Conservation (phyloP, 371 early-diverging fungal genomes). For the Actinomucor elegans region DNA sequence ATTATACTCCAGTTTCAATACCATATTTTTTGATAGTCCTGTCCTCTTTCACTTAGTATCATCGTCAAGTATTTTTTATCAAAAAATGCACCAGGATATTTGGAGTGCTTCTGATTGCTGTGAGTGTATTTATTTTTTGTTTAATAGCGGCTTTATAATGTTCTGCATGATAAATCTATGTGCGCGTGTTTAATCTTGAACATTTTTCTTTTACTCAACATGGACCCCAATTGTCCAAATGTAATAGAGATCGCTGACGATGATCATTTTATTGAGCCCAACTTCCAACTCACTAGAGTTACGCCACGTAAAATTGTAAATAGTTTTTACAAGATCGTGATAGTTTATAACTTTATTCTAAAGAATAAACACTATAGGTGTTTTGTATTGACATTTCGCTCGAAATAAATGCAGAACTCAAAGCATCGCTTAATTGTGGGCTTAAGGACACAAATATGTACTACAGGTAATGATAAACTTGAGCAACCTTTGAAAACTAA, state of each 20-base stretch:
- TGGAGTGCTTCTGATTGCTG: no score
- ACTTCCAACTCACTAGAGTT: background rate
- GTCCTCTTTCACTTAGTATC: no score
- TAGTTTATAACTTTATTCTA: background rate
- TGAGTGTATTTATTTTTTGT: no score
- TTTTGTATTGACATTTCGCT: slow-evolving; percentile 13
- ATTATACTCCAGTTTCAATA: no score
- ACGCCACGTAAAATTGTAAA: slow-evolving; percentile 2
- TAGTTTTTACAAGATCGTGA: background rate
- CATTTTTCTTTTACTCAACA: no score
- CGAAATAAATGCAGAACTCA: slow-evolving; percentile 1
- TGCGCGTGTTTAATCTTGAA: no score
- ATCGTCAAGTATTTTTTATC: no score
- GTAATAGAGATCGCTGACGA: slow-evolving; percentile 6
- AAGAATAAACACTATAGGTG: background rate
- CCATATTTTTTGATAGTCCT: no score
- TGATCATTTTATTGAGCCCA: background rate
- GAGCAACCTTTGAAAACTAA: background rate
- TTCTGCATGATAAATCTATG: no score
- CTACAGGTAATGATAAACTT: background rate
- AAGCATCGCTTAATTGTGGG: slow-evolving; percentile 4
- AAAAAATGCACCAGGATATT: no score
- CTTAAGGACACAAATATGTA: background rate
- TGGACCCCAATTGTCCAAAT: no score
- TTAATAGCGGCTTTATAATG: no score